Conservation (phyloP, 2,329 filamentous ascomycete species). For the Sporothrix protearum region DNA sequence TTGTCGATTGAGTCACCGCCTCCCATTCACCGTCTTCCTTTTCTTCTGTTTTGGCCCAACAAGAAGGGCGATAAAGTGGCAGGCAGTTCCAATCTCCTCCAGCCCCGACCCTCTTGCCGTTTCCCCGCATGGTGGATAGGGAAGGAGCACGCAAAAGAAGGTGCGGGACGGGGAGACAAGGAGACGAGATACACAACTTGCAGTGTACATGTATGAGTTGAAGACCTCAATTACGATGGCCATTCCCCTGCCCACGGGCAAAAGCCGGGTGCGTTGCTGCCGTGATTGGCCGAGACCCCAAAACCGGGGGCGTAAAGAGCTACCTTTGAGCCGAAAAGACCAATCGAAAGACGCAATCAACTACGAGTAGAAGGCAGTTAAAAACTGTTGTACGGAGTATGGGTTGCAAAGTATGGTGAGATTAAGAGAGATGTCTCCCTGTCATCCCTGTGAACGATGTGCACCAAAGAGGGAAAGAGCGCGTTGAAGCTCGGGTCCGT, state of each 20-base stretch:
- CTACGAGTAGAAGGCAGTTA: too few species aligned
- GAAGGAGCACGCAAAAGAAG: too few species aligned
- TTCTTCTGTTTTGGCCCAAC: neutral
- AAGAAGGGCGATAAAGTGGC: neutral
- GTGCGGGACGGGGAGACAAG: neutral
- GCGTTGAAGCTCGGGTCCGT: slow-evolving; percentile 18
- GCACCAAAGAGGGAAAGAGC: neutral
- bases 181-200: too few species aligned
- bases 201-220: too few species aligned
- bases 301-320: neutral
- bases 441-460: neutral
- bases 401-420: neutral
- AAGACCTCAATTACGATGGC: too few species aligned
- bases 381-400: too few species aligned
- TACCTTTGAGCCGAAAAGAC: slow-evolving; percentile 23
- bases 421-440: neutral
- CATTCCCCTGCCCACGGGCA: slow-evolving; percentile 11
- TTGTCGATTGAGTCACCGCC: neutral
- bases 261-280: slow-evolving; percentile 21
- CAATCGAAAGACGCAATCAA: too few species aligned
- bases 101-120: slow-evolving; percentile 10
- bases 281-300: slow-evolving; percentile 25
- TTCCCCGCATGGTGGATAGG: slow-evolving; percentile 10
- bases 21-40: neutral
- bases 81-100: neutral